Percentiles rank a stretch among this genome's conserved stretches.
Conservation (phyloP, 2,329 filamentous ascomycete species). For the Mycosphaerella arachidis region DNA sequence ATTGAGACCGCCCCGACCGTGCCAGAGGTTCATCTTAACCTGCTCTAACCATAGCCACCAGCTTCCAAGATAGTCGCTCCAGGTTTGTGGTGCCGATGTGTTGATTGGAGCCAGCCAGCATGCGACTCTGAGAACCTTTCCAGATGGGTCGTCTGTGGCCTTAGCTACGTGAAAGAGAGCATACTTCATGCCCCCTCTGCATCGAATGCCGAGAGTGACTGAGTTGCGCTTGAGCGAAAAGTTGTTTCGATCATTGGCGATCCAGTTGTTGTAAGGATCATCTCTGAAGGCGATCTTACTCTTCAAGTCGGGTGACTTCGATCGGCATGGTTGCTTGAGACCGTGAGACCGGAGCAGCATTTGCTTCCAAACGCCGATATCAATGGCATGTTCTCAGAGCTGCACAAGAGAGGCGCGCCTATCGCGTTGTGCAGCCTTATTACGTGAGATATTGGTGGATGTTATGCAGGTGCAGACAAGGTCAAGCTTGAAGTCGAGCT, state of each 20-base stretch:
- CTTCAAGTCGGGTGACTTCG: slow-evolving; percentile 52
- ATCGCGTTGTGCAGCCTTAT: slow-evolving; percentile 1
- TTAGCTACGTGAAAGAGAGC: slow-evolving; percentile 67
- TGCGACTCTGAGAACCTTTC: slow-evolving; percentile 62
- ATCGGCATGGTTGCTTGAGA: slow-evolving; percentile 35
- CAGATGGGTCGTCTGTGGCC: slow-evolving; percentile 40
- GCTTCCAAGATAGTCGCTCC: slow-evolving; percentile 53
- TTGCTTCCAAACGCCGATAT: neutral
- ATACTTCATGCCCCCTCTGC: slow-evolving; percentile 65
- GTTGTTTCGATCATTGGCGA: slow-evolving; percentile 46
- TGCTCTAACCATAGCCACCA: slow-evolving; percentile 66
- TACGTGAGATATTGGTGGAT: neutral
- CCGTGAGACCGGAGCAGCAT: neutral
- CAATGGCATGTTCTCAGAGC: neutral
- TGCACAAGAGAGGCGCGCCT: neutral
- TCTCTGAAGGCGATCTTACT: slow-evolving; percentile 60
- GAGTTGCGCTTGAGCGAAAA: slow-evolving; percentile 59
- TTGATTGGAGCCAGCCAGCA: slow-evolving; percentile 63
- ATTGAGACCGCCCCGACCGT: slow-evolving; percentile 65
- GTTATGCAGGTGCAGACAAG: neutral
- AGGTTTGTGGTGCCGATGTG: slow-evolving; percentile 48
- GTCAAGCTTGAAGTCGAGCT: slow-evolving; percentile 8
- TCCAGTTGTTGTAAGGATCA: slow-evolving; percentile 64
- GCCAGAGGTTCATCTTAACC: slow-evolving; percentile 61
- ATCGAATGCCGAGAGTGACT: slow-evolving; percentile 60